Base-by-base conservation (phyloP, 2,329 filamentous ascomycete species). In the Beauveria medogensis region DNA sequence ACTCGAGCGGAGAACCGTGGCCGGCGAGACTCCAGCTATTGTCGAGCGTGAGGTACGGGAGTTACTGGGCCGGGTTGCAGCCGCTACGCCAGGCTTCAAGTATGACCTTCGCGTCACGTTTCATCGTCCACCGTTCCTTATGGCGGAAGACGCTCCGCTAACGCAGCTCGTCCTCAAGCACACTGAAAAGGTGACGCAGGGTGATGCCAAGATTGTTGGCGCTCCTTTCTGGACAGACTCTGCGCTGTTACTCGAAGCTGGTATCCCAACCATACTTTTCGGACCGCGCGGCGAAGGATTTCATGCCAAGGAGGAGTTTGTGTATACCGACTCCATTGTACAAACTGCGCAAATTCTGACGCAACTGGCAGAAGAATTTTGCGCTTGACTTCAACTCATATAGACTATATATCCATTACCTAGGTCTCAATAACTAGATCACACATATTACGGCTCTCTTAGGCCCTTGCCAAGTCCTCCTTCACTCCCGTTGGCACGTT, bases 261-360 rank as follows among this genome's bases (percentile, higher is more conserved):
- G 78, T 0, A 78, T 82, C 30, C 74, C 78, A 0, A 68, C 74
- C 0, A 68, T 83, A 18, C 70, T 82, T 1, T 81, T 75, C 66
- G 78, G 80, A 0, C 78, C 78, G 0, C 68, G 66, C 9, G 80
- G 79, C 0, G 73, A 75, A n/a, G 81, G 81, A 0, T 63, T 82
- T 4, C 79, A 83, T 64, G 72, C 70, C 1, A 79, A 77, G 55
- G 75, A 79, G 60, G 80, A 84, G 67, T 82, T 75, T 74, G 79
- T 78, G 0, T 73, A 78, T 24, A 69, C 76, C 2, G 65, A 77
- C 10, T 80, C 77, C 41, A 65, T 81, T 10, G 62, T 65, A n/a
- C 64, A 73, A 48, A 70, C 77, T 37, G 61, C 69, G 0, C 63
- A 69, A 5, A 63, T 67, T 1, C 63, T 76, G 51, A 65, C 63